Evolutionary conservation across 2,329 filamentous ascomycete species (phyloP).

Genomic region (Ilyonectria sp.): DNA sequence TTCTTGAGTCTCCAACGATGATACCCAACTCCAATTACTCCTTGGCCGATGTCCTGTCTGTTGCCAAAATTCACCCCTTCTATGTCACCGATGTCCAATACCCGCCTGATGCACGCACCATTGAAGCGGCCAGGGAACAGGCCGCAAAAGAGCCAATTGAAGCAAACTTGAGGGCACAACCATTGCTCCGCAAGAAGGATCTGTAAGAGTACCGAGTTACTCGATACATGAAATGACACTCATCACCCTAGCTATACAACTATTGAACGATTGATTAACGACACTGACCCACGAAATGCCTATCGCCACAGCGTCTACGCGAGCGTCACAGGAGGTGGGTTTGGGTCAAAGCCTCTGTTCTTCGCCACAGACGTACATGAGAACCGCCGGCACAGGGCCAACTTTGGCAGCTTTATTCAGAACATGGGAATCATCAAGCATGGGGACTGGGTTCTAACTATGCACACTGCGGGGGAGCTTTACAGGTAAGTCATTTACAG

Average conservation of each 20-base stretch:
- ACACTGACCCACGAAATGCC: constrained; percentile 51
- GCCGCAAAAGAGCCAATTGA: neutral
- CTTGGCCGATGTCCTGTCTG: constrained; percentile 51
- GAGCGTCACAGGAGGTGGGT: constrained; percentile 59
- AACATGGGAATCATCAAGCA: constrained; percentile 49
- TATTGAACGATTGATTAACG: constrained; percentile 54
- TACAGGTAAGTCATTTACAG: constrained; percentile 52
- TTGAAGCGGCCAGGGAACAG: constrained; percentile 27
- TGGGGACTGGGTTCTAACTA: constrained; percentile 58
- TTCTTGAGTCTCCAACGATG: constrained; percentile 19
- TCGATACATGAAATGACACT: neutral
- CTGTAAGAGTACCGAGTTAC: constrained; percentile 38
- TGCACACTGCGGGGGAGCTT: constrained; percentile 53
- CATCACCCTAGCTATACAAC: constrained; percentile 50
- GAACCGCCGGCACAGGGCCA: constrained; percentile 57
- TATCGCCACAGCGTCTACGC: constrained; percentile 57
- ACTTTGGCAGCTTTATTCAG: constrained; percentile 52
- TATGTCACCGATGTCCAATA: constrained; percentile 49
- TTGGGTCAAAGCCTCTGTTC: constrained; percentile 51
- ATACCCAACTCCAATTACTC: constrained; percentile 37
- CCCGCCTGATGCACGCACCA: constrained; percentile 44
- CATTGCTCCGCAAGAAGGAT: constrained; percentile 41
- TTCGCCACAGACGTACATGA: constrained; percentile 59
- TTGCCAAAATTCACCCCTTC: constrained; percentile 56
- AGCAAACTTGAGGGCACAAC: constrained; percentile 21